Conservation (phyloP, 257 asterid species). For the Nicotiana otophora region DNA sequence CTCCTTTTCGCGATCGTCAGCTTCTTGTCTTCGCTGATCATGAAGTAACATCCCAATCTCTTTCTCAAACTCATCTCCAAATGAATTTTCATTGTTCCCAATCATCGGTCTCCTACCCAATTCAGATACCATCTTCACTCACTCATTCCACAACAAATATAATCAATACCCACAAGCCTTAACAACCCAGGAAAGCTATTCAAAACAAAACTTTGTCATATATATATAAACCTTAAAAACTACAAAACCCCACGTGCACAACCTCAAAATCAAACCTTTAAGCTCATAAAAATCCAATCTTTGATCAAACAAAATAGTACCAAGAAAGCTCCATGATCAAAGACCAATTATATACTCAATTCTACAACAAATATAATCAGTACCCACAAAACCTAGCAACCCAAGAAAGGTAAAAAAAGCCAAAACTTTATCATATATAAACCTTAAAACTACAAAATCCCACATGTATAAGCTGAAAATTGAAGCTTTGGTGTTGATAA, state of each 20-base stretch:
- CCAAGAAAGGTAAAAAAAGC: neutral
- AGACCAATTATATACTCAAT: neutral
- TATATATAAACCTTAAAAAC: neutral
- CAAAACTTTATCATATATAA: neutral
- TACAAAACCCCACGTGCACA: conserved; percentile 3
- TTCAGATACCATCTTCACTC: conserved; percentile 58
- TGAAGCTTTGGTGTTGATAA: neutral
- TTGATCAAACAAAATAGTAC: neutral
- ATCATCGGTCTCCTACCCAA: conserved; percentile 69
- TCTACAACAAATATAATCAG: neutral
- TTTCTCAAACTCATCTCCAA: conserved; percentile 78
- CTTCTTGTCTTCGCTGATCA: conserved; percentile 67
- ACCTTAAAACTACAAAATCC: neutral
- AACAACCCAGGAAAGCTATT: neutral
- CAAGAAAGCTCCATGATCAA: neutral
- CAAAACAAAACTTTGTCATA: neutral
- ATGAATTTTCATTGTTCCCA: conserved; percentile 65
- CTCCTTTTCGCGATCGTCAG: conserved; percentile 85
- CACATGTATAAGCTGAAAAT: neutral
- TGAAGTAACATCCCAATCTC: conserved; percentile 73
- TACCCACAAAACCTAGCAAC: neutral
- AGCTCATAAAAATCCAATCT: conserved; percentile 1
- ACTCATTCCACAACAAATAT: neutral
- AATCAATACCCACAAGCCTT: conserved; percentile 1
- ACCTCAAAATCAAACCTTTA: neutral